Conservation (phyloP, 192 early-diverging fungal genomes). For the Coemansia sp. region DNA sequence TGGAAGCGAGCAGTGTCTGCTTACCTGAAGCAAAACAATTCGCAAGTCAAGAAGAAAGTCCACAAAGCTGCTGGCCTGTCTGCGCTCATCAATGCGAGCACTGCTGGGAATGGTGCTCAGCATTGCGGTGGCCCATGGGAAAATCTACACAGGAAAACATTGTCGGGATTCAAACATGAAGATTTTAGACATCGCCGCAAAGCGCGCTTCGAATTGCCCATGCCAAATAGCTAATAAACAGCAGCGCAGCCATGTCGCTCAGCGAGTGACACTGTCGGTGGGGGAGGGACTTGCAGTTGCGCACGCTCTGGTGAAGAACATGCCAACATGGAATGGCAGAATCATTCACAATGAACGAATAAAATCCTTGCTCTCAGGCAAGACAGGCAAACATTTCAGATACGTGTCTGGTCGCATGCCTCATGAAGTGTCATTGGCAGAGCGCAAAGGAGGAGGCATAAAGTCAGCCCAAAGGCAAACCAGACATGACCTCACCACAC, state of each 20-base stretch:
- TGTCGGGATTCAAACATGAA: background rate
- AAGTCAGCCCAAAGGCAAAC: background rate
- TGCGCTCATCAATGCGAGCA: slow-evolving; percentile 19
- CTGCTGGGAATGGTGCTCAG: slow-evolving; percentile 19
- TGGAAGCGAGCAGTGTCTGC: background rate
- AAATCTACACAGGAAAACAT: slow-evolving; percentile 32
- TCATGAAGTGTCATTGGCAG: background rate
- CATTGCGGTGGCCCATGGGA: slow-evolving; percentile 46
- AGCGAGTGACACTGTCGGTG: too few relatives aligned
- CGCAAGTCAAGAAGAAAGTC: slow-evolving; percentile 48
- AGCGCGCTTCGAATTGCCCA: too few relatives aligned
- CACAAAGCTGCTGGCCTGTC: slow-evolving; percentile 35
- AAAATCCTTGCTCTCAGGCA: too few relatives aligned
- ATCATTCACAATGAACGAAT: background rate
- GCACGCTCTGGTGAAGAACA: too few relatives aligned
- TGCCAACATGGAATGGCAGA: background rate
- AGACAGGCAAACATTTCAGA: background rate
- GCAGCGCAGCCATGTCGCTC: too few relatives aligned
- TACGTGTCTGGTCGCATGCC: too few relatives aligned
- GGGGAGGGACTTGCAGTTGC: too few relatives aligned
- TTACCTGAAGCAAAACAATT: slow-evolving; percentile 49
- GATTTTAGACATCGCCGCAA: background rate
- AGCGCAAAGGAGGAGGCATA: background rate
- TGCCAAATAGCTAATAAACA: too few relatives aligned
- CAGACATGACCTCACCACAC: too few relatives aligned